Evolutionary conservation across 352 stramenopile genomes (phyloP).

Genomic region (Phytophthora pini): DNA sequence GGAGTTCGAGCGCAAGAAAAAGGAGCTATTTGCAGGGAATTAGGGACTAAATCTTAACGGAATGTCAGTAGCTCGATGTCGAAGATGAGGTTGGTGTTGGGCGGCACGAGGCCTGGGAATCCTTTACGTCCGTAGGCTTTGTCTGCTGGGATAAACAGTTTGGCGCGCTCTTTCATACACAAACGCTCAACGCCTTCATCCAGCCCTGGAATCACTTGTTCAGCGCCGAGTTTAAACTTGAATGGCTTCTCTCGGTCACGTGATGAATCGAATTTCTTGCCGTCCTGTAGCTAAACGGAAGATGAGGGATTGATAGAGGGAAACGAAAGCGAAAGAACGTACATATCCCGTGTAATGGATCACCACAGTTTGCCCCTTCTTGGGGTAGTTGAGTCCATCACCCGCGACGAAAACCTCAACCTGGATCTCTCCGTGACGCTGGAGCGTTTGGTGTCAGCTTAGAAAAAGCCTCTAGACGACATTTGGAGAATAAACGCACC

Average conservation of each 20-base stretch:
- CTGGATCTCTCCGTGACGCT: slow-evolving; percentile 79
- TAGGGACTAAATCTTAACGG: slow-evolving; percentile 39
- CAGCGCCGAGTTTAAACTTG: slow-evolving; percentile 89
- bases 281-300: slow-evolving; percentile 62
- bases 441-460: slow-evolving; percentile 11
- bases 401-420: slow-evolving; percentile 91
- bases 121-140: slow-evolving; percentile 89
- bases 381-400: slow-evolving; percentile 92
- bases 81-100: slow-evolving; percentile 93
- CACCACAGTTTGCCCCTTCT: slow-evolving; percentile 85
- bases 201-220: slow-evolving; percentile 90
- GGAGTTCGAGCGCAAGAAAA: slow-evolving; percentile 75
- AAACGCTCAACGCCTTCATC: slow-evolving; percentile 85
- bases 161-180: slow-evolving; percentile 87
- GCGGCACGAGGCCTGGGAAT: slow-evolving; percentile 88
- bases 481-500: slow-evolving; percentile 24
- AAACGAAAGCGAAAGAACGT: slow-evolving; percentile 15
- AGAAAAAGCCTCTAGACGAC: background rate
- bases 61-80: slow-evolving; percentile 93
- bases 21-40: slow-evolving; percentile 44
- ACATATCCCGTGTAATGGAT: slow-evolving; percentile 92
- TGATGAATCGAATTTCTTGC: slow-evolving; percentile 80
- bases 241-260: slow-evolving; percentile 86
- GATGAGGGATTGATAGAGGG: background rate
- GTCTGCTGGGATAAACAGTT: slow-evolving; percentile 86